These are phyloP conservation scores for Metarhizium sp. DNA, from an alignment of 2,329 filamentous ascomycete genomes.

Conservation along the genomic window DNA sequence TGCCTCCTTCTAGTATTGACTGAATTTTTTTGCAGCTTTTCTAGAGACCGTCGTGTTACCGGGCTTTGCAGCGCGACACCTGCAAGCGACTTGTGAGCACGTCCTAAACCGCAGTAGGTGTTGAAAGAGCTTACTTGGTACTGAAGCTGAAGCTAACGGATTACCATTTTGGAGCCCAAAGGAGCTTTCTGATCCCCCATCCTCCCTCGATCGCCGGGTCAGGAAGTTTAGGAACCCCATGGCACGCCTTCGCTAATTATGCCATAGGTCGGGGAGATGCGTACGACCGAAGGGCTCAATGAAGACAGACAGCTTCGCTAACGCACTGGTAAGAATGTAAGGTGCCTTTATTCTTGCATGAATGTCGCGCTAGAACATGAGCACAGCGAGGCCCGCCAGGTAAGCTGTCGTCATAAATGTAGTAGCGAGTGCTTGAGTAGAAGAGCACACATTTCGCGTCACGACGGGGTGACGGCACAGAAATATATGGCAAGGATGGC, in stretches of 20 bases:
- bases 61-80: neutral
- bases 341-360: neutral
- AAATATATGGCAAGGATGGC: constrained; percentile 1
- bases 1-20: neutral
- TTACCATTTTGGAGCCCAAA: constrained; percentile 1
- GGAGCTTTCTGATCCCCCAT: neutral
- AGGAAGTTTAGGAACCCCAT: constrained; percentile 5
- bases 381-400: constrained; percentile 1
- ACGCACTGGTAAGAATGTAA: neutral
- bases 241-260: neutral
- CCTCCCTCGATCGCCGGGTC: neutral
- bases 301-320: neutral
- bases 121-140: neutral
- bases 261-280: neutral
- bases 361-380: neutral
- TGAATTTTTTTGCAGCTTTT: neutral
- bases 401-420: constrained; percentile 7
- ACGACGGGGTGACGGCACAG: neutral
- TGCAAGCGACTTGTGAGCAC: neutral
- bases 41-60: neutral
- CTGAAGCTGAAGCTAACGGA: neutral
- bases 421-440: neutral
- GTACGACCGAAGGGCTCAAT: neutral
- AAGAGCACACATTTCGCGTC: constrained; percentile 9
- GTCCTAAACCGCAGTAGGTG: neutral